Evolutionary conservation across 192 early-diverging fungal genomes (phyloP).

Genomic region (Entrophospora sp.): DNA sequence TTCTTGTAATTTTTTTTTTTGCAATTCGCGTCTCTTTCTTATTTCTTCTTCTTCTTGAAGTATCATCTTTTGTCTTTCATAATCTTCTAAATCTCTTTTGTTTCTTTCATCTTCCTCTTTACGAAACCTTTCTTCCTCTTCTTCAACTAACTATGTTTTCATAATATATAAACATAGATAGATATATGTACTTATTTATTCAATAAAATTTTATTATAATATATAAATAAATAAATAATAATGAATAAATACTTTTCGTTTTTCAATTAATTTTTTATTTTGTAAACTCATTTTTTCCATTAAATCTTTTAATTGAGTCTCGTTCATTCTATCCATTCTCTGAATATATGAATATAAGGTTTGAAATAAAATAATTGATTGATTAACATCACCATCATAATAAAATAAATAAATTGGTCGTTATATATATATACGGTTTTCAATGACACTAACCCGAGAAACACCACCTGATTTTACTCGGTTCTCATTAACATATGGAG

Average conservation of each 20-base stretch:
- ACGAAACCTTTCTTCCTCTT: conserved; percentile 3
- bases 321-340: conserved; percentile 1
- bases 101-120: conserved; percentile 16
- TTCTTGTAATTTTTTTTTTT: background rate
- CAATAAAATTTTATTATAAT: background rate
- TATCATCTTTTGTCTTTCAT: conserved; percentile 1
- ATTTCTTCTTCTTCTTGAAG: conserved; percentile 5
- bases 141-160: conserved; percentile 6
- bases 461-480: background rate
- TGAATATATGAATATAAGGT: background rate
- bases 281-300: background rate
- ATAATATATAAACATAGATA: background rate
- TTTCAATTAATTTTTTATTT: conserved; percentile 9
- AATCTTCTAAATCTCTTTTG: conserved; percentile 12
- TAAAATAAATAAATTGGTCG: background rate
- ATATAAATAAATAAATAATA: background rate
- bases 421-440: background rate
- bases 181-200: background rate
- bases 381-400: no score
- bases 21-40: background rate
- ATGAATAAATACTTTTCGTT: conserved; percentile 3
- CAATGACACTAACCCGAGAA: background rate
- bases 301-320: no score
- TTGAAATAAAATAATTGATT: background rate
- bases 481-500: conserved; percentile 13